Conservation (phyloP, 1,139 yeast species). For the Meyerozyma athensensis region DNA sequence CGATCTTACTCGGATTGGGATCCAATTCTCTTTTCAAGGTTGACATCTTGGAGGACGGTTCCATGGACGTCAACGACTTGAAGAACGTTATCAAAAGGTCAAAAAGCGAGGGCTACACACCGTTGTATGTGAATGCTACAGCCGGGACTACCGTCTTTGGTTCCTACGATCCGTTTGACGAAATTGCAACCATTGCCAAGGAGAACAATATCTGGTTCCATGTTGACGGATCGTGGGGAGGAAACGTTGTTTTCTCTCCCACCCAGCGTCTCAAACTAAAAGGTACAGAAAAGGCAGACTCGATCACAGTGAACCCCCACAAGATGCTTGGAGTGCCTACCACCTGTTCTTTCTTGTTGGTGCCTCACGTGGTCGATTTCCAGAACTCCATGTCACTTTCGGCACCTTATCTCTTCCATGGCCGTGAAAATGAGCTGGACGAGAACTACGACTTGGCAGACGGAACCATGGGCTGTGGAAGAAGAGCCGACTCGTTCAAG, state of each 20-base stretch:
- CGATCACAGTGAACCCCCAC: conserved; percentile 84
- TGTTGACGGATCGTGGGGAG: conserved; percentile 92
- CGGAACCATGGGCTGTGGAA: conserved; percentile 92
- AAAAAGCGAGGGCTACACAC: conserved; percentile 53
- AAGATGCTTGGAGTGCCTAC: conserved; percentile 89
- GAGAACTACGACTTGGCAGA: conserved; percentile 79
- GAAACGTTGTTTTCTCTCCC: conserved; percentile 66
- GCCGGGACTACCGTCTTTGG: conserved; percentile 92
- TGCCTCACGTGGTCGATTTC: conserved; percentile 64
- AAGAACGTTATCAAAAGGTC: conserved; percentile 43
- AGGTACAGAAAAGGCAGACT: conserved; percentile 67
- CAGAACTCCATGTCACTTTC: conserved; percentile 69
- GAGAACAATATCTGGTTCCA: conserved; percentile 66
- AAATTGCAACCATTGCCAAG: conserved; percentile 51
- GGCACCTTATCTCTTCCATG: conserved; percentile 83
- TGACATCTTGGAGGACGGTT: conserved; percentile 51
- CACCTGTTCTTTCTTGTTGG: conserved; percentile 74
- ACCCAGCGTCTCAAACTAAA: conserved; percentile 42
- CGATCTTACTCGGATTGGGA: conserved; percentile 74
- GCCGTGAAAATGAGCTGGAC: conserved; percentile 39
- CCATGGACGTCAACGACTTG: conserved; percentile 49
- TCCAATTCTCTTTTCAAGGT: conserved; percentile 60
- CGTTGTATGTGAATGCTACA: conserved; percentile 74
- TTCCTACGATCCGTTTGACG: conserved; percentile 65
- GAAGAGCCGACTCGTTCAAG: conserved; percentile 79